Conservation (phyloP, 306 rosid species). For the Prunus padus region DNA sequence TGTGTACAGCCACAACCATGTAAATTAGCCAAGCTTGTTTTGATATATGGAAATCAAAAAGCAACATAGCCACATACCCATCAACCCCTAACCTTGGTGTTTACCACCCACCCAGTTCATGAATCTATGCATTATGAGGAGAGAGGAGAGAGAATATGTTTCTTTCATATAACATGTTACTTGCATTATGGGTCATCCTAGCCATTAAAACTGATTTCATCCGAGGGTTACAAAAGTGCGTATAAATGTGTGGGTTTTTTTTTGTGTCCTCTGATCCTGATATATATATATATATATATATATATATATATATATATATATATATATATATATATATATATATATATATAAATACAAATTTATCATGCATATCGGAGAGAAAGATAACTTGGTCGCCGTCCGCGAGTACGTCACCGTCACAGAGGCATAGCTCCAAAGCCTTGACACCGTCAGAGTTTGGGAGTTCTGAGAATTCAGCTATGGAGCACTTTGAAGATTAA, state of each 20-base stretch:
- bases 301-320: too few relatives aligned
- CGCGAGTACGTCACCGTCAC: conserved; percentile 63
- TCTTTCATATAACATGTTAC: too few relatives aligned
- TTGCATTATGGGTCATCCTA: too few relatives aligned
- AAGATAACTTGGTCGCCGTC: conserved; percentile 67
- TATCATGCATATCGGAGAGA: background rate
- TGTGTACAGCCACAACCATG: too few relatives aligned
- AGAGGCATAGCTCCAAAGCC: conserved; percentile 71
- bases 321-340: too few relatives aligned
- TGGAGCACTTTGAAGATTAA: conserved; percentile 39
- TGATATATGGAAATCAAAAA: background rate
- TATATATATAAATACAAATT: too few relatives aligned
- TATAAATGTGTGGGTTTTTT: too few relatives aligned
- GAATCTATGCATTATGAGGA: background rate
- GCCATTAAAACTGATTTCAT: too few relatives aligned
- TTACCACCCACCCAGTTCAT: background rate
- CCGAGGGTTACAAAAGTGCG: too few relatives aligned
- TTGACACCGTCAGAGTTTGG: conserved; percentile 69
- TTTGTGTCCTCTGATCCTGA: too few relatives aligned
- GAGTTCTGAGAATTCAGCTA: conserved; percentile 60
- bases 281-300: too few relatives aligned
- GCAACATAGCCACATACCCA: background rate
- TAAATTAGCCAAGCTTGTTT: background rate
- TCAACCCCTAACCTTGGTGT: background rate
- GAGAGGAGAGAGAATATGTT: too few relatives aligned